These are phyloP conservation scores for Amanita pseudoporphyria DNA, from an alignment of 768 basidiomycete species.

Conservation along the genomic window DNA sequence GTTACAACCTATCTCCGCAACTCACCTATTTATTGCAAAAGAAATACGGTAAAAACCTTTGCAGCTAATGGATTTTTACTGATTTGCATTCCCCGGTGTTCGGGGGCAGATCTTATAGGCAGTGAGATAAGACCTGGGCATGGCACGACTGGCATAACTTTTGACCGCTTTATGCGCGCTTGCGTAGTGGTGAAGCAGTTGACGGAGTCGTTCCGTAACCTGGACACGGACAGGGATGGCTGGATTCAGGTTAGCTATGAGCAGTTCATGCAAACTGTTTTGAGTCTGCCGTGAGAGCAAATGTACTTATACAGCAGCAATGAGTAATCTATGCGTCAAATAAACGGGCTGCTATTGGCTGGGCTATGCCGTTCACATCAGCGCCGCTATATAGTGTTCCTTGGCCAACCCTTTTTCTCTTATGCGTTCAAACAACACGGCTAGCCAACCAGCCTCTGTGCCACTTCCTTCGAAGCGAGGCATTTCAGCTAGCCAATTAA, in stretches of 20 bases:
- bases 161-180: slow-evolving; percentile 81
- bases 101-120: slow-evolving; percentile 52
- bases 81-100: slow-evolving; percentile 23
- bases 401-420: not conserved
- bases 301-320: not conserved
- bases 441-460: slow-evolving; percentile 19
- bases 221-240: slow-evolving; percentile 60
- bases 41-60: slow-evolving; percentile 60
- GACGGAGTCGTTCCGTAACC: slow-evolving; percentile 55
- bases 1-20: slow-evolving; percentile 59
- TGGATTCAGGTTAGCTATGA: slow-evolving; percentile 71
- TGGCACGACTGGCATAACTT: slow-evolving; percentile 53
- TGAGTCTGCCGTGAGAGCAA: slow-evolving; percentile 44
- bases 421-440: slow-evolving; percentile 11
- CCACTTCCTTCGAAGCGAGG: slow-evolving; percentile 24
- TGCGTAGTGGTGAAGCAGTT: slow-evolving; percentile 78
- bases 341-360: too few species aligned
- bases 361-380: too few species aligned
- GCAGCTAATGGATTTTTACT: slow-evolving; percentile 6
- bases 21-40: slow-evolving; percentile 56
- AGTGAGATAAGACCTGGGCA: slow-evolving; percentile 24
- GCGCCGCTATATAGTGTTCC: too few species aligned
- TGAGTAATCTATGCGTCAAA: not conserved
- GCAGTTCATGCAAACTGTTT: slow-evolving; percentile 59
- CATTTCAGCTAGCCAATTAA: slow-evolving; percentile 17